Evolutionary conservation across 176 grass and related monocot species (phyloP).

Genomic region (Bonia amplexicaulis): DNA sequence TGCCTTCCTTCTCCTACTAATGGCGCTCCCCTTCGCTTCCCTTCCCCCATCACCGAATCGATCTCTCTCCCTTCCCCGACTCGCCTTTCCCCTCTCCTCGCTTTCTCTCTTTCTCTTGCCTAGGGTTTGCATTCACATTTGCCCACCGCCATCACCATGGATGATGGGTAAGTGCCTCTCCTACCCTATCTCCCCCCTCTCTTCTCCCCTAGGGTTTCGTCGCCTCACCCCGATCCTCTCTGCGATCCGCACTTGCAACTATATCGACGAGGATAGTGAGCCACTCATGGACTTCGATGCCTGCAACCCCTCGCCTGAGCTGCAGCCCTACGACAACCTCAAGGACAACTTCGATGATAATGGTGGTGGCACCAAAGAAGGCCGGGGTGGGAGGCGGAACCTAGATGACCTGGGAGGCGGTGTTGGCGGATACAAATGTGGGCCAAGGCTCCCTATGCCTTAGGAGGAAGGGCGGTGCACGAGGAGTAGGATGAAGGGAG

Average conservation of each 20-base stretch:
- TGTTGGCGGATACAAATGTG: too few relatives aligned
- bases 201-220: neutral
- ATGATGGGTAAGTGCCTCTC: constrained; percentile 28
- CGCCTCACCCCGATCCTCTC: neutral
- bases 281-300: constrained; percentile 62
- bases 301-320: constrained; percentile 16
- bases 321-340: constrained; percentile 41
- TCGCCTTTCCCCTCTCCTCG: too few relatives aligned
- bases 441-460: too few relatives aligned
- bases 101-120: neutral
- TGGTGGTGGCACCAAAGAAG: neutral
- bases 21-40: too few relatives aligned
- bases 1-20: too few relatives aligned
- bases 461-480: too few relatives aligned
- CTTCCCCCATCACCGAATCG: too few relatives aligned
- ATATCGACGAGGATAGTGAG: constrained; percentile 79
- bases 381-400: too few relatives aligned
- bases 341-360: constrained; percentile 41
- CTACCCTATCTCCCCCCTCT: neutral
- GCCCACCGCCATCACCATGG: neutral
- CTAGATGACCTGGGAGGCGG: too few relatives aligned
- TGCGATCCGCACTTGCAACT: constrained; percentile 29
- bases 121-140: constrained; percentile 33
- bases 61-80: too few relatives aligned
- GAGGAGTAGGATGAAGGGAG: too few relatives aligned